Evolutionary conservation across 768 basidiomycete species (phyloP), one percentile per base, ranked within the genome.

Genomic region (Lentinula edodes): DNA sequence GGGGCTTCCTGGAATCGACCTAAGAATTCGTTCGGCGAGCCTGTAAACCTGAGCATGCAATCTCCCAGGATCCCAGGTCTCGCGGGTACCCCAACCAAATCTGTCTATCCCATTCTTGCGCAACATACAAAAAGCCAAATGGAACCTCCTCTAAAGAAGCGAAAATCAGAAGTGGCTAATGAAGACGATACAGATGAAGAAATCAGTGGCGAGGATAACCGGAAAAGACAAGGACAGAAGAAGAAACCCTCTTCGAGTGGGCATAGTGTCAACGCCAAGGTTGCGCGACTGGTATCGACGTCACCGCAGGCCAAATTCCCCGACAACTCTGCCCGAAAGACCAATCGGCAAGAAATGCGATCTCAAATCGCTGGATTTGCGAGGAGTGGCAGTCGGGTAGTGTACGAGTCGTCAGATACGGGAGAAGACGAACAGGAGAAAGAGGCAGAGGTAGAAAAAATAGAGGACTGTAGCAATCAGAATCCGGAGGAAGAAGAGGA

Each of bases 311-410:
- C 35, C 32, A 60, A 52, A 52, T 41, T 60, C 20, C 13, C 59
- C 4, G 51, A 60, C 16, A 32, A 39, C 2, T 60, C 53, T 36
- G n/a, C n/a, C n/a, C 32, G n/a, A 10, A 52, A 51, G 35, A 60
- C 59, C 1, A 42, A 20, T 7, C 45, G 56, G 34, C 34, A 58
- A 46, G 57, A 62, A 12, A 18, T 62, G 36, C 62, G 62, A 5
- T 35, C 42, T 5, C 55, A 56, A 32, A 80, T 91, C 61, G 77
- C 73, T 48, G 78, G 72, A 10, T 90, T 86, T 73, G 80, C 86
- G 10, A 76, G 84, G 64, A 69, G 68, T 39, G 84, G 83, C 42
- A 79, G 76, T 63, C 77, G 74, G 48, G 28, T 67, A 18, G 62
- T 64, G 32, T 67, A 62, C 16, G 66, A 16, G 52, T 64, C 55